Evolutionary conservation across 2,329 filamentous ascomycete species (phyloP).

Genomic region (Fusarium phyllophilum): DNA sequence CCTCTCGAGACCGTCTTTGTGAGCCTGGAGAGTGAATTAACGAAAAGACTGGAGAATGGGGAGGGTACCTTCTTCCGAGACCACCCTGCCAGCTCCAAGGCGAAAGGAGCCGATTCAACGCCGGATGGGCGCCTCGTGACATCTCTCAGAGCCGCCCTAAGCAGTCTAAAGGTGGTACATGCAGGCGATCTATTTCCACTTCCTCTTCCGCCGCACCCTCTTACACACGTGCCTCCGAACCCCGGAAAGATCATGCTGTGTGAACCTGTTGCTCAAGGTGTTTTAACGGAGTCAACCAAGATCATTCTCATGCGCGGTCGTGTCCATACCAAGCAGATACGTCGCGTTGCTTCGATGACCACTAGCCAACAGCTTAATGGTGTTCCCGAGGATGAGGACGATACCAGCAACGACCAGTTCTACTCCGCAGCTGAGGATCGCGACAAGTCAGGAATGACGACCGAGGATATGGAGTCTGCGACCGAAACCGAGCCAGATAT

Average conservation of each 20-base stretch:
- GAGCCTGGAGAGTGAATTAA: conserved; percentile 81
- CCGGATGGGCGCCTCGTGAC: conserved; percentile 69
- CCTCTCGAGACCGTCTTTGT: conserved; percentile 88
- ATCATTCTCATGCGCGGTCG: conserved; percentile 80
- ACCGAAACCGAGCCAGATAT: conserved; percentile 73
- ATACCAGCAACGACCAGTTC: conserved; percentile 90
- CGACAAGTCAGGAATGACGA: conserved; percentile 65
- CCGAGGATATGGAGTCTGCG: conserved; percentile 67
- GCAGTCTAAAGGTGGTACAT: conserved; percentile 80
- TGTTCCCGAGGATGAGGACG: conserved; percentile 73
- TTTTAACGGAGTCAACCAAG: conserved; percentile 80
- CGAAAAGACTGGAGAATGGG: conserved; percentile 82
- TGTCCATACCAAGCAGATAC: conserved; percentile 63
- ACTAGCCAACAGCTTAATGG: conserved; percentile 61
- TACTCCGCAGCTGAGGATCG: conserved; percentile 91
- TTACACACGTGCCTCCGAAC: conserved; percentile 85
- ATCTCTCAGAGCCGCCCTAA: conserved; percentile 79
- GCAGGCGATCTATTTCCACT: conserved; percentile 82
- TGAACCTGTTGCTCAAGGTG: conserved; percentile 91
- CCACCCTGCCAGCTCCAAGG: conserved; percentile 58
- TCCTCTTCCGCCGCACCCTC: conserved; percentile 82
- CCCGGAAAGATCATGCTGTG: conserved; percentile 92
- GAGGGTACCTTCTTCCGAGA: conserved; percentile 83
- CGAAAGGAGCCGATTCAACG: conserved; percentile 50
- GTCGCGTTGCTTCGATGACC: conserved; percentile 59